These are phyloP conservation scores for Penicillium turbatum DNA, from an alignment of 495 filamentous ascomycete genomes.

Conservation along the genomic window DNA sequence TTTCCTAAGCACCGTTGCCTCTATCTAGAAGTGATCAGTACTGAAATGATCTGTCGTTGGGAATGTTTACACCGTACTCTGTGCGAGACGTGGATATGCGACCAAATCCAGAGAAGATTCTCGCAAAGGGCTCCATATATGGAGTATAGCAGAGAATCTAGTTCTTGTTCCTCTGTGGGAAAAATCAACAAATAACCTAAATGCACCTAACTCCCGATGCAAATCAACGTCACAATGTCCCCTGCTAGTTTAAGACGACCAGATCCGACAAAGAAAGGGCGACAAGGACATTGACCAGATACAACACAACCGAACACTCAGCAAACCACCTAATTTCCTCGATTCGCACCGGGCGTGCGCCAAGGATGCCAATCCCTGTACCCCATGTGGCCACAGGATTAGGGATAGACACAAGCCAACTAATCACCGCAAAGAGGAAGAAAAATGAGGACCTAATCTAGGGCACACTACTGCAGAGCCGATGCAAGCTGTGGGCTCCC, in stretches of 20 bases:
- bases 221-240: not conserved
- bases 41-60: not conserved
- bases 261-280: not conserved
- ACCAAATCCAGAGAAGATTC: too few relatives aligned
- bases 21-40: not conserved
- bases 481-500: not conserved
- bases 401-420: not conserved
- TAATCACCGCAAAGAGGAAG: not conserved
- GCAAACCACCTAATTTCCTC: not conserved
- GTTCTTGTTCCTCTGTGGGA: too few relatives aligned
- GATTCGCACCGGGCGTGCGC: not conserved
- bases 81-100: too few relatives aligned
- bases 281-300: not conserved
- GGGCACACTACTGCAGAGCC: slow-evolving; percentile 3
- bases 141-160: too few relatives aligned
- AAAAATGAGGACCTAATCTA: slow-evolving; percentile 1
- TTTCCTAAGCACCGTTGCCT: not conserved
- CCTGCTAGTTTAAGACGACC: too few relatives aligned
- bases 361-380: slow-evolving; percentile 1
- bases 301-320: not conserved
- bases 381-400: slow-evolving; percentile 3
- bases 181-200: too few relatives aligned
- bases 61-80: not conserved
- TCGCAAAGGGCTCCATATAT: too few relatives aligned
- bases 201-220: too few relatives aligned